Percentiles rank a stretch among this genome's conserved stretches.
These are phyloP conservation scores for Neonectria ditissima DNA, from an alignment of 2,329 filamentous ascomycete species.

Conservation along the genomic window DNA sequence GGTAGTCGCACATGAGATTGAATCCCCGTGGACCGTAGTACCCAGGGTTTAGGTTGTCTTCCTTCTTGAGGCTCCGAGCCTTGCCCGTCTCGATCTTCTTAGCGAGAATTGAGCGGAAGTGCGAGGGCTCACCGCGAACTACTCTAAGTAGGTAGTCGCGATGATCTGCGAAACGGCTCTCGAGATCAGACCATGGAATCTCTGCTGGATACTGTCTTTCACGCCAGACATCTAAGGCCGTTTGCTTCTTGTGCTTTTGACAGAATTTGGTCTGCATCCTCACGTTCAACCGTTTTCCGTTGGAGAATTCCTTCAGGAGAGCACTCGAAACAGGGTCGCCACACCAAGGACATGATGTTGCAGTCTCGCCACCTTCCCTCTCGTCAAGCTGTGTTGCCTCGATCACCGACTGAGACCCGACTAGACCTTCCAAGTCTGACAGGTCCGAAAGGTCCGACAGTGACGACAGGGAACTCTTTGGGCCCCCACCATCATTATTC, in stretches of 20 bases:
- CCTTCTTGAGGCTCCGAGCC: slow-evolving; percentile 69
- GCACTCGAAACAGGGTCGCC: slow-evolving; percentile 66
- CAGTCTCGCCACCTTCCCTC: slow-evolving; percentile 15
- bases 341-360: slow-evolving; percentile 74
- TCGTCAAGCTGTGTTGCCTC: slow-evolving; percentile 21
- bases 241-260: slow-evolving; percentile 67
- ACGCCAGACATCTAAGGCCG: slow-evolving; percentile 62
- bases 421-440: slow-evolving; percentile 33
- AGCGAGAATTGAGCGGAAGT: slow-evolving; percentile 70
- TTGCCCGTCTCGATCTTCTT: slow-evolving; percentile 67
- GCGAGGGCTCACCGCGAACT: slow-evolving; percentile 68
- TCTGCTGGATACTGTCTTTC: slow-evolving; percentile 72
- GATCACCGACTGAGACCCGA: slow-evolving; percentile 16
- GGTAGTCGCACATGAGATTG: slow-evolving; percentile 76
- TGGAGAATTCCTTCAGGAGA: slow-evolving; percentile 65
- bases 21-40: slow-evolving; percentile 87
- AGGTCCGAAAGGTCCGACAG: slow-evolving; percentile 23
- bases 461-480: slow-evolving; percentile 8
- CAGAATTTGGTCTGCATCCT: slow-evolving; percentile 73
- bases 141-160: slow-evolving; percentile 67
- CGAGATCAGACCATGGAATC: slow-evolving; percentile 74
- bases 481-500: background rate
- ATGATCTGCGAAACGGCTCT: slow-evolving; percentile 68
- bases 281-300: slow-evolving; percentile 63
- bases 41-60: slow-evolving; percentile 73